A percentile compares a stretch with the other conserved stretches of the same genome.
Evolutionary conservation across 371 early-diverging fungal species (phyloP).

Genomic region (Mortierella sp.): DNA sequence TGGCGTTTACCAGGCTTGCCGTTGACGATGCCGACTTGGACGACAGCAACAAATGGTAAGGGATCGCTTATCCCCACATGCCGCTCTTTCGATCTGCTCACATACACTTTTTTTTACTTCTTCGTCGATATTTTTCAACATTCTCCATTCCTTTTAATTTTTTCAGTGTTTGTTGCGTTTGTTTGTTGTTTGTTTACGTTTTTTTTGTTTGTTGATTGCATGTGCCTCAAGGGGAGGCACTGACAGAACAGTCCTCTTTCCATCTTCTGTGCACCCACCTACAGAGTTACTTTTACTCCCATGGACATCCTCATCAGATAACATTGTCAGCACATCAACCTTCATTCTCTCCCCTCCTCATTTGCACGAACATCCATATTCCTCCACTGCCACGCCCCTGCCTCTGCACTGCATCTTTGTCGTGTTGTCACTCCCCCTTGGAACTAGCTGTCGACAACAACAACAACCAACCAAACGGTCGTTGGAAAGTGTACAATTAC

Average conservation of each 20-base stretch:
- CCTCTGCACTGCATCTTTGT: background rate
- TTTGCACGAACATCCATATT: too few species aligned
- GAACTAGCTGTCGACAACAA: background rate
- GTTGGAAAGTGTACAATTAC: background rate
- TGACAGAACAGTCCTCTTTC: background rate
- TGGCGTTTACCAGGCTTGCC: conserved; percentile 21
- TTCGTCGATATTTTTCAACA: background rate
- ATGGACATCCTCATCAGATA: background rate
- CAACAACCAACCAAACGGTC: background rate
- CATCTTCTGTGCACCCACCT: background rate
- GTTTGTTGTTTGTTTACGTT: background rate
- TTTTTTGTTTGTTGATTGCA: background rate
- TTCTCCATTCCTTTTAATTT: background rate
- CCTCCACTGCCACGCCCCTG: background rate
- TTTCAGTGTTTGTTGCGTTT: background rate
- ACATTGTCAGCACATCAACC: too few species aligned
- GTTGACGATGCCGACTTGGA: conserved; percentile 34
- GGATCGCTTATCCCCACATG: background rate
- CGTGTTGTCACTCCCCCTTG: background rate
- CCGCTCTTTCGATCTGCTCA: conserved; percentile 5
- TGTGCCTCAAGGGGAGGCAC: background rate
- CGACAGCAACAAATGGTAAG: conserved; percentile 27
- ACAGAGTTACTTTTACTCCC: background rate
- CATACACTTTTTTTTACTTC: background rate
- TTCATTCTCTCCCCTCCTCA: too few species aligned